Evolutionary conservation across 192 early-diverging fungal genomes (phyloP).

Genomic region (Backusella australiensis): DNA sequence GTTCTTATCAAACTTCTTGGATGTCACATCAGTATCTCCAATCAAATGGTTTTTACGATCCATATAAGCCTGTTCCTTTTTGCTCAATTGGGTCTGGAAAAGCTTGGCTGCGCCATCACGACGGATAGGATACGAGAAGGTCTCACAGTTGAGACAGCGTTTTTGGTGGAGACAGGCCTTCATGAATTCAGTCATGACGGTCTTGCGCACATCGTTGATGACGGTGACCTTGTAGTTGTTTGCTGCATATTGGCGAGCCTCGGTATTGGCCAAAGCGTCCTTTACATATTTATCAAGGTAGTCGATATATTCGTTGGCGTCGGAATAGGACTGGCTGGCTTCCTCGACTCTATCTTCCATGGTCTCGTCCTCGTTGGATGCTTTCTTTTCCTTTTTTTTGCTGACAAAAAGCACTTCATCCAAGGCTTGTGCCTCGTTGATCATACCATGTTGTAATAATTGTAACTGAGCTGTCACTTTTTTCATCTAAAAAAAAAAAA

Average conservation of each 20-base stretch:
- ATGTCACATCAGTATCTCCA: constrained; percentile 20
- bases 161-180: constrained; percentile 35
- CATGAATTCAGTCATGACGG: constrained; percentile 50
- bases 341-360: constrained; percentile 50
- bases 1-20: constrained; percentile 33
- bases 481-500: constrained; percentile 38
- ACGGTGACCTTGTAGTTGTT: constrained; percentile 53
- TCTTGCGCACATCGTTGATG: constrained; percentile 50
- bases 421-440: constrained; percentile 81
- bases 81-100: constrained; percentile 71
- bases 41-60: constrained; percentile 35
- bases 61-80: constrained; percentile 65
- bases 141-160: constrained; percentile 67
- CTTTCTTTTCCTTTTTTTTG: constrained; percentile 35
- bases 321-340: constrained; percentile 43
- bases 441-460: constrained; percentile 83
- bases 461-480: constrained; percentile 75
- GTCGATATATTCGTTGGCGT: constrained; percentile 56
- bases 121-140: constrained; percentile 65
- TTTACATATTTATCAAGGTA: constrained; percentile 50
- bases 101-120: constrained; percentile 84
- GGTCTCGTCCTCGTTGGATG: constrained; percentile 28
- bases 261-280: constrained; percentile 32
- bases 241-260: constrained; percentile 16
- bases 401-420: constrained; percentile 57